Evolutionary conservation across 2,329 filamentous ascomycete genomes (phyloP), one percentile per base, ranked within the genome.

Genomic region (Gaeumannomyces sp.): DNA sequence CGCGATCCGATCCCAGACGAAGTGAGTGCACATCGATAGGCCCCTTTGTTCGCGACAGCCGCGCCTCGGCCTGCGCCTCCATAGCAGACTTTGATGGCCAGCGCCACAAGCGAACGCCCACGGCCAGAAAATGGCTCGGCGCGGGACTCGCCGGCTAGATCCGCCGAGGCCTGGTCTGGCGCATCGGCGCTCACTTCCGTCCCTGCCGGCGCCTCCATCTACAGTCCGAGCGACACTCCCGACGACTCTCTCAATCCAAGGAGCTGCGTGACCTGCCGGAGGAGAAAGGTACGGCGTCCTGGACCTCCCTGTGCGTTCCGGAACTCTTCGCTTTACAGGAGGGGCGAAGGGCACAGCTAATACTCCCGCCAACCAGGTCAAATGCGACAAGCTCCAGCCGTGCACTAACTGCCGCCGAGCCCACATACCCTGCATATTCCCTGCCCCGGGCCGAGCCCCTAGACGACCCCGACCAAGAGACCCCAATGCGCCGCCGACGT

Each of bases 381-480:
- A 62, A 29, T 87, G 84, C 71, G 81, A 86, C 70, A 85, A 85
- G 71, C 72, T 75, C 59, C 80, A 79, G 4, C 84, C 84, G 1
- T 86, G 84, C 68, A 81, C 83, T 5, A 85, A 85, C 68, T 93
- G 90, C 74, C 84, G 84, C 58, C 85, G 88, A 68, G 88, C 88
- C 57, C 79, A 87, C 70, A 89, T 89, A 65, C 84, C 89, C 69
- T 93, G 90, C 74, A 78, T 91, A 61, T 93, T 91, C 72, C 90
- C 90, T 1, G 87, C 89, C 2, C 90, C 90, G 0, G 90, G 89
- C 13, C 83, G 90, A 64, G 89, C 89, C 7, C 89, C 89, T 13
- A 81, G 89, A 58, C 87, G 89, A 69, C 82, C 84, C 66, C 83
- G 88, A 25, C 79, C 82, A 35, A 90, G 89, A 72, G 84, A 89